A percentile compares a stretch with the other conserved stretches of the same genome.
Conservation (phyloP, 495 filamentous ascomycete species). For the Clohesyomyces aquaticus region DNA sequence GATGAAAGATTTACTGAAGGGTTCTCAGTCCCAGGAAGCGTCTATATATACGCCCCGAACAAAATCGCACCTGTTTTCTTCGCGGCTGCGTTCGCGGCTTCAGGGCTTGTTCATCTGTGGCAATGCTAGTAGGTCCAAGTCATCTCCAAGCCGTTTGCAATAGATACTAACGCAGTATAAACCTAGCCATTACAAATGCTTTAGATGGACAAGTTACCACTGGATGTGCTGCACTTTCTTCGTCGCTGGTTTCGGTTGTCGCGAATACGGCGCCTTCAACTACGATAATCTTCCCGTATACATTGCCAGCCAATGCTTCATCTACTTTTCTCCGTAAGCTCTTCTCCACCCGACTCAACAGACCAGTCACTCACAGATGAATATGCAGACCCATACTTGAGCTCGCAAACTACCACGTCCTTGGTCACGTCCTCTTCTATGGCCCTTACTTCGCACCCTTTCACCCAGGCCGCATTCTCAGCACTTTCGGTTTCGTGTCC, state of each 20-base stretch:
- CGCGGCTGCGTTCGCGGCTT: neutral
- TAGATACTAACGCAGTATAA: neutral
- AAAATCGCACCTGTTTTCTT: conserved; percentile 11
- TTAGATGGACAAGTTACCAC: conserved; percentile 1
- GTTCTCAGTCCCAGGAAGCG: conserved; percentile 2
- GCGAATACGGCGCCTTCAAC: conserved; percentile 14
- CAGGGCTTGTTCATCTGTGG: conserved; percentile 3
- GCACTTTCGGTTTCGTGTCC: conserved; percentile 11
- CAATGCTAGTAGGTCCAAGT: conserved; percentile 3
- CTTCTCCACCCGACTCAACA: neutral
- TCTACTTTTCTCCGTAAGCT: conserved; percentile 7
- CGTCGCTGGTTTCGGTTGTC: conserved; percentile 5
- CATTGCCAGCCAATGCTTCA: conserved; percentile 4
- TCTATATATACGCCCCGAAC: conserved; percentile 10
- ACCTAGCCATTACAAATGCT: neutral
- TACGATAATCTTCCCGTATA: conserved; percentile 4
- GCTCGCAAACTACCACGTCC: conserved; percentile 21
- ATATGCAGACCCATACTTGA: conserved; percentile 11
- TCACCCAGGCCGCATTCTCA: conserved; percentile 16
- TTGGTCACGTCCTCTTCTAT: conserved; percentile 18
- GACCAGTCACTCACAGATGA: neutral
- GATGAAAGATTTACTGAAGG: neutral
- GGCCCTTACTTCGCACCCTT: conserved; percentile 16
- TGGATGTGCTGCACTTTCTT: conserved; percentile 12
- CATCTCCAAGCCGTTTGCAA: neutral